A percentile compares a stretch with the other conserved stretches of the same genome.
phyloP scores from a whole-genome alignment of 768 basidiomycete species.

The Boletales sp. region DNA sequence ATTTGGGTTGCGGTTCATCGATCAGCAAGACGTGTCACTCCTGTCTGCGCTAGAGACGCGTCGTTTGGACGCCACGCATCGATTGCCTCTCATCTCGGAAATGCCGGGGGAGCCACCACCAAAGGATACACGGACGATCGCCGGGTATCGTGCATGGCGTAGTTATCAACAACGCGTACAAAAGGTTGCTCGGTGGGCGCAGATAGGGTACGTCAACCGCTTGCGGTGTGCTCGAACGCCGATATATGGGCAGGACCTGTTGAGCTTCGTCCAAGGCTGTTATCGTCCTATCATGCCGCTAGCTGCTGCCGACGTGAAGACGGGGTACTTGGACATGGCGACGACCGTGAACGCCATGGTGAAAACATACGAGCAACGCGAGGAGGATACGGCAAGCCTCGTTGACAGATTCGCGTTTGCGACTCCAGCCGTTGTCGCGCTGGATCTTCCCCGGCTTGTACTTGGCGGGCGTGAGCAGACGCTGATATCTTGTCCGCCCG shows the following conservation, averaged over 20 bases:
- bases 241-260: constrained; percentile 42
- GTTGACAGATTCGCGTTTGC: constrained; percentile 76
- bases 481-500: constrained; percentile 30
- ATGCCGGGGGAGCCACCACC: constrained; percentile 63
- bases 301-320: constrained; percentile 38
- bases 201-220: constrained; percentile 70
- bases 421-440: constrained; percentile 74
- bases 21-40: constrained; percentile 49
- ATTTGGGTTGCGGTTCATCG: constrained; percentile 62
- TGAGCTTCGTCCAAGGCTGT: constrained; percentile 39
- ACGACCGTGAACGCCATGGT: constrained; percentile 46
- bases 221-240: constrained; percentile 57
- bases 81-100: constrained; percentile 51
- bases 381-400: constrained; percentile 45
- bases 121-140: constrained; percentile 69
- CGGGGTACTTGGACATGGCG: constrained; percentile 41
- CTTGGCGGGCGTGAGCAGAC: constrained; percentile 42
- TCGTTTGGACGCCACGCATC: constrained; percentile 55
- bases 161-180: constrained; percentile 46
- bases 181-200: constrained; percentile 59
- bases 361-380: constrained; percentile 61
- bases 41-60: constrained; percentile 52
- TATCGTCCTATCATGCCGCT: constrained; percentile 50
- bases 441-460: constrained; percentile 64
- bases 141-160: constrained; percentile 60